Conservation (phyloP, 495 filamentous ascomycete genomes). For the Paragyromitra xinjiangensis region DNA sequence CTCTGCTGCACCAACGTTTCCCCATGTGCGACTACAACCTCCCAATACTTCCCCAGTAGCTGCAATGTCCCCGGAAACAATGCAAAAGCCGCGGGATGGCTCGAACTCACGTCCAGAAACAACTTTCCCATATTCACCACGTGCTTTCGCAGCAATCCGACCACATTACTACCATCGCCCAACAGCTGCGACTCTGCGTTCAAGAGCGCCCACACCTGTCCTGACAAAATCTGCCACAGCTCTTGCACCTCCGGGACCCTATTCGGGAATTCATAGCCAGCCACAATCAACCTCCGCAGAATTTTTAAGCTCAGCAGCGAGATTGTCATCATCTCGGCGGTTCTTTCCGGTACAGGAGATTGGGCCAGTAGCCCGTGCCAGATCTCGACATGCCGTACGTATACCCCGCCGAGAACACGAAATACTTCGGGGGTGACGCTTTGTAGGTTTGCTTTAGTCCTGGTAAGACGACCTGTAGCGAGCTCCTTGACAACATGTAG, state of each 20-base stretch:
- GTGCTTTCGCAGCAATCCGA: conserved; percentile 77
- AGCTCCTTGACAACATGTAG: conserved; percentile 90
- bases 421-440: conserved; percentile 81
- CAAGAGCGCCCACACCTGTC: conserved; percentile 55
- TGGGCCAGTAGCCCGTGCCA: conserved; percentile 72
- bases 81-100: conserved; percentile 80
- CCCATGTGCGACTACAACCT: conserved; percentile 75
- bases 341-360: conserved; percentile 55
- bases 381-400: conserved; percentile 73
- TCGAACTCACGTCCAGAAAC: conserved; percentile 80
- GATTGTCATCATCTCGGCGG: conserved; percentile 64
- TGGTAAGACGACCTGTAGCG: conserved; percentile 75
- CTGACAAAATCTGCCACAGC: conserved; percentile 69
- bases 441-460: conserved; percentile 75
- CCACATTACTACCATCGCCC: conserved; percentile 54
- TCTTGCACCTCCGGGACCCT: conserved; percentile 74
- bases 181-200: conserved; percentile 41
- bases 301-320: conserved; percentile 77
- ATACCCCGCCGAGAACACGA: conserved; percentile 76
- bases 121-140: conserved; percentile 89
- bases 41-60: conserved; percentile 84
- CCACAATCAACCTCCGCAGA: conserved; percentile 77
- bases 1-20: conserved; percentile 68
- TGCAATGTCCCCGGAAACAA: conserved; percentile 77
- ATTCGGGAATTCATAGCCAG: conserved; percentile 85